These are phyloP conservation scores for Delitschia confertaspora DNA, from an alignment of 495 filamentous ascomycete species.

Conservation along the genomic window DNA sequence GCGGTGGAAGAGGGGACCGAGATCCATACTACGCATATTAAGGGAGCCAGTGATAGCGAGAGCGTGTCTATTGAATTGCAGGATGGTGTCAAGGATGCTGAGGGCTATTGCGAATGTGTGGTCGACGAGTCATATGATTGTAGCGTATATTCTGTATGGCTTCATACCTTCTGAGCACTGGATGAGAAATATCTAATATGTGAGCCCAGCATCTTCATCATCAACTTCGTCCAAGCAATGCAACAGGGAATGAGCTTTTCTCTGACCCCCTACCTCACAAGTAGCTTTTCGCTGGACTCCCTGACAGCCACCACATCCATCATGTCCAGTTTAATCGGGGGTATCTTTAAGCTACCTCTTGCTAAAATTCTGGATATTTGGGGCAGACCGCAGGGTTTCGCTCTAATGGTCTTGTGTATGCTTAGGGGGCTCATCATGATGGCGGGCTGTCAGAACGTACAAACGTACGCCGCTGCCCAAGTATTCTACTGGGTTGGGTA, in stretches of 20 bases:
- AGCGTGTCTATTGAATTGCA: slow-evolving; percentile 23
- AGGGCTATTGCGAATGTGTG: slow-evolving; percentile 41
- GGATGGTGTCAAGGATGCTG: slow-evolving; percentile 39
- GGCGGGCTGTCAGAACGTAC: slow-evolving; percentile 41
- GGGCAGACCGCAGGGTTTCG: slow-evolving; percentile 49
- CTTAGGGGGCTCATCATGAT: slow-evolving; percentile 42
- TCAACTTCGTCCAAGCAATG: slow-evolving; percentile 43
- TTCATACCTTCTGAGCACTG: background rate
- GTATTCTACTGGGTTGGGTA: slow-evolving; percentile 49
- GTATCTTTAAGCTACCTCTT: slow-evolving; percentile 50
- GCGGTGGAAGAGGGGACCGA: slow-evolving; percentile 1
- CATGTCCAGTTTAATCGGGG: slow-evolving; percentile 50
- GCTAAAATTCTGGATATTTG: slow-evolving; percentile 60
- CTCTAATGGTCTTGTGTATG: slow-evolving; percentile 34
- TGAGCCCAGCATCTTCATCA: slow-evolving; percentile 38
- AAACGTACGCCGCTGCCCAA: slow-evolving; percentile 41
- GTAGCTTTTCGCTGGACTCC: slow-evolving; percentile 29
- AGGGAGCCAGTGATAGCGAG: slow-evolving; percentile 7
- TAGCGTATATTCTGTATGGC: slow-evolving; percentile 38
- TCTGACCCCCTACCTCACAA: slow-evolving; percentile 29
- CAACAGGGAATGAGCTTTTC: slow-evolving; percentile 26
- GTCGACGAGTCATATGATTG: slow-evolving; percentile 36
- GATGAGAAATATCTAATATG: background rate
- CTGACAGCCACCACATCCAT: slow-evolving; percentile 30
- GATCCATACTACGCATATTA: background rate